Evolutionary conservation across 202 grass and related monocot genomes (phyloP), one percentile per base, ranked within the genome.

Genomic region (Zoysia matrella): DNA sequence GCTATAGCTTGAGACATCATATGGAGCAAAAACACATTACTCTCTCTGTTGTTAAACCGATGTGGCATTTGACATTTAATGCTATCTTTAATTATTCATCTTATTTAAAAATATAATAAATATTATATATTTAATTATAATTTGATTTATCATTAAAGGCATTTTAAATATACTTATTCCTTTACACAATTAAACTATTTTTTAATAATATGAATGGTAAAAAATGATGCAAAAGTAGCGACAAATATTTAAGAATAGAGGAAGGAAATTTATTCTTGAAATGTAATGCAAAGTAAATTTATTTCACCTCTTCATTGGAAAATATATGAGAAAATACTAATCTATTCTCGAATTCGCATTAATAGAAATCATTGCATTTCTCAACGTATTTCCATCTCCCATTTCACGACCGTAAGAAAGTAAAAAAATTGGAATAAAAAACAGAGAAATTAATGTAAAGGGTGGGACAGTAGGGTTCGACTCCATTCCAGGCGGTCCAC

Each of bases 401-500:
- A 18, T 18, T 58, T 58, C n/a, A 56, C 4, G 1, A 56, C 55
- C 4, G 12, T n/a, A n/a, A 56, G 54, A 58, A 58, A 58, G 5
- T 58, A 16, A n/a, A 2, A 18, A 16, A 5, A 7, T 7, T 16
- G 5, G 55, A 58, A 15, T 22, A 16, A 43, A 72, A 1, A 42
- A 6, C 0, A 16, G 30, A 71, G 54, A 3, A 65, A 65, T 13
- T 65, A 41, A 11, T 12, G 62, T 4, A 43, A 14, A 13, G 51
- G 41, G 10, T 10, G 13, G 15, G 60, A 89, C 47, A 52, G 50
- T 85, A 89, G 82, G 87, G 22, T 22, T 22, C 22, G 0, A 22
- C 22, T 22, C 22, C 22, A 22, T 22, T 22, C 22, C 22, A 40
- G 47, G 1, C 6, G 22, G 5, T 86, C 47, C 42, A 65, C n/a